Conservation (phyloP, 2,329 filamentous ascomycete genomes). For the Ophiostoma quercus region DNA sequence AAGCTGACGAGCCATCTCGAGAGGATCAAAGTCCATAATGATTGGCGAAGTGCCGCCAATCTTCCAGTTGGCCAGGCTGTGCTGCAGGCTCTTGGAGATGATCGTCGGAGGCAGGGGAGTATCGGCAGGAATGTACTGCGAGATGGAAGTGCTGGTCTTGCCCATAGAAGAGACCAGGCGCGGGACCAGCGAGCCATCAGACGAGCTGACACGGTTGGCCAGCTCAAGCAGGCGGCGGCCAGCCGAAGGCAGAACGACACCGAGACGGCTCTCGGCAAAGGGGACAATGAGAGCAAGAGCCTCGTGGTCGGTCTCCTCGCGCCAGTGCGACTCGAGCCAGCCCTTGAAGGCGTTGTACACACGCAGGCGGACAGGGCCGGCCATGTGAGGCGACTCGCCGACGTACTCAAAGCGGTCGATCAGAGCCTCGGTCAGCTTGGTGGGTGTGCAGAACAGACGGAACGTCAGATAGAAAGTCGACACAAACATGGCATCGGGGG, state of each 20-base stretch:
- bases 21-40: slow-evolving; percentile 83
- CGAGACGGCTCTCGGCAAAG: slow-evolving; percentile 73
- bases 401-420: slow-evolving; percentile 91
- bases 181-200: slow-evolving; percentile 70
- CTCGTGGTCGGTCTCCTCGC: slow-evolving; percentile 69
- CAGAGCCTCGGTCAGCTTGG: slow-evolving; percentile 72
- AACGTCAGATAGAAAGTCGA: slow-evolving; percentile 96
- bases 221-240: slow-evolving; percentile 77
- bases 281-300: slow-evolving; percentile 70
- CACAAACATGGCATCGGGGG: slow-evolving; percentile 85
- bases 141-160: slow-evolving; percentile 74
- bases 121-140: slow-evolving; percentile 65
- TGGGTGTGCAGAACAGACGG: slow-evolving; percentile 79
- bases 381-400: slow-evolving; percentile 67
- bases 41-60: slow-evolving; percentile 60
- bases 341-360: slow-evolving; percentile 97
- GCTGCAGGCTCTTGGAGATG: slow-evolving; percentile 71
- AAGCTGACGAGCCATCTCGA: slow-evolving; percentile 86
- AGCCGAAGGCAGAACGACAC: slow-evolving; percentile 64
- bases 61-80: slow-evolving; percentile 67
- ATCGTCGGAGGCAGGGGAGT: slow-evolving; percentile 63
- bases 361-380: slow-evolving; percentile 75
- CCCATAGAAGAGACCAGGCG: slow-evolving; percentile 79
- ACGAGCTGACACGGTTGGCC: slow-evolving; percentile 66
- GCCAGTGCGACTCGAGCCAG: slow-evolving; percentile 96